phyloP scores from a whole-genome alignment of 768 basidiomycete species.

The Rhodotorula diobovata region DNA sequence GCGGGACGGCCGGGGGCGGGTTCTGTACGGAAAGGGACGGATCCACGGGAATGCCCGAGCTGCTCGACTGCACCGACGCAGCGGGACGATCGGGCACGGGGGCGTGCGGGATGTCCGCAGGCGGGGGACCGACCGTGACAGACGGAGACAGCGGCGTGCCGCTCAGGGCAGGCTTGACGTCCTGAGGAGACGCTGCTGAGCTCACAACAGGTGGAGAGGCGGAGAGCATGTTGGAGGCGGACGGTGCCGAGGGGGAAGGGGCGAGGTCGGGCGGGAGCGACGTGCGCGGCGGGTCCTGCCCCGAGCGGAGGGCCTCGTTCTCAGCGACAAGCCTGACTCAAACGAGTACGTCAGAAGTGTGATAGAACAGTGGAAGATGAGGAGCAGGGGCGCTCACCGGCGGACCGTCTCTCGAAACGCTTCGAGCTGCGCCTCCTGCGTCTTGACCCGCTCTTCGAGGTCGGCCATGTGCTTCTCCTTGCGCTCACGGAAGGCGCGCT shows the following conservation, averaged over 20 bases:
- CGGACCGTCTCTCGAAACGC: neutral
- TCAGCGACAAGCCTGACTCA: slow-evolving; percentile 10
- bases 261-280: neutral
- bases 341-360: neutral
- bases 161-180: neutral
- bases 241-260: neutral
- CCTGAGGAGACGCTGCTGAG: neutral
- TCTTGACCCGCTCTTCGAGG: slow-evolving; percentile 87
- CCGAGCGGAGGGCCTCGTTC: slow-evolving; percentile 23
- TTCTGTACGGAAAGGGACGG: neutral
- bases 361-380: neutral
- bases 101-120: neutral
- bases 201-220: too few relatives aligned
- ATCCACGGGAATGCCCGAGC: neutral
- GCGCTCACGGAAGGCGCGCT: slow-evolving; percentile 90
- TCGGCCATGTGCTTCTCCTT: slow-evolving; percentile 96
- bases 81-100: too few relatives aligned
- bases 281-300: slow-evolving; percentile 4
- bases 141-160: neutral
- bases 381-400: neutral
- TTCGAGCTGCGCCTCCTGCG: slow-evolving; percentile 76
- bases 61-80: too few relatives aligned
- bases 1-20: neutral
- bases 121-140: neutral
- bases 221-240: too few relatives aligned